Base-by-base conservation (phyloP, 176 grass and related monocot genomes). In the Cymbopogon citratus region DNA sequence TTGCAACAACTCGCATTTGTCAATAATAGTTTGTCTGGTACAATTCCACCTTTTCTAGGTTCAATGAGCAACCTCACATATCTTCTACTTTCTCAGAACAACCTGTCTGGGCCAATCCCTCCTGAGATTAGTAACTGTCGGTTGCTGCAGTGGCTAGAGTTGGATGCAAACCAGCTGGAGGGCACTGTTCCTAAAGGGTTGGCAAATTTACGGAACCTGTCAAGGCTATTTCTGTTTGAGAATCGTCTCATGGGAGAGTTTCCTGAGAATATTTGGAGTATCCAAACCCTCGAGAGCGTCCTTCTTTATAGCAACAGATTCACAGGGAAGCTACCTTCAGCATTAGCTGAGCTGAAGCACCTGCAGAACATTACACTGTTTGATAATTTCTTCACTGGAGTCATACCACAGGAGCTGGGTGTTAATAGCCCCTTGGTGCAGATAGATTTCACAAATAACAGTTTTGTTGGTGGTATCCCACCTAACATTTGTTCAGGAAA, bases 401-500 rank as follows among this genome's bases (percentile, higher is more conserved):
- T 79, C n/a, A 84, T 95, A 81, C 90, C 93, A 35, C 79, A 62
- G 19, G 64, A 62, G 12, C n/a, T 94, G 73, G 92, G 92, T 72
- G 46, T 74, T 66, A 89, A 89, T 36, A 89, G 89, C 54, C 35
- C 73, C 56, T 76, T 94, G 76, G 9, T 72, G 5, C 9, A 11
- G 34, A 26, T 94, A 78, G 85, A 86, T 57, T 91, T 96, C 36
- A 89, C 93, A 18, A 90, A 92, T 8, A 89, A 86, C 18, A 75
- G 80, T n/a, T 88, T 90, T 84, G 79, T 90, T 44, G 94, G 94
- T 31, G 78, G 36, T 74, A 81, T 97, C 28, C 95, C 95, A 7
- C 86, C 87, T 34, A 62, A 91, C 48, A 85, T 98, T 41, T 98
- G 95, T 81, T 91, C 72, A 19, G 84, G 84, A 11, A 88, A 92